Evolutionary conservation across 352 stramenopile genomes (phyloP), one percentile per base, ranked within the genome.

Genomic region (Pythium rhizo-oryzae): DNA sequence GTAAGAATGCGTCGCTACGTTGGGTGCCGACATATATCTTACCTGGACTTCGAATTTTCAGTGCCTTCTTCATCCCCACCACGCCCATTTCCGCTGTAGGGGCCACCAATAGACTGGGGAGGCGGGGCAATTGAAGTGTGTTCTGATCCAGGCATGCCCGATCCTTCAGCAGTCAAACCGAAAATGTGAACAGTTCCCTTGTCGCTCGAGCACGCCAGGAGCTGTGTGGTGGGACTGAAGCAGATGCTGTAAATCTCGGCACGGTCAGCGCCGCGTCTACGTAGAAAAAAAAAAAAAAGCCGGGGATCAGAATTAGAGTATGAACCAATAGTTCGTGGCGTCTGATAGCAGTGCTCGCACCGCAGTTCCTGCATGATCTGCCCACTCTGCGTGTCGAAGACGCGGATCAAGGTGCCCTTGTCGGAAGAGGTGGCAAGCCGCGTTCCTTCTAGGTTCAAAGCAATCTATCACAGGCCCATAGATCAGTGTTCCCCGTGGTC

Each of bases 181-280:
- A 99, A 99, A 44, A 99, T 89, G 79, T 99, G 97, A 6, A 98
- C 91, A 1, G 97, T 99, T 23, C 97, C 97, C 79, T 99, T 98
- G 82, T 99, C 96, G 75, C 90, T 98, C 21, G 93, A 98, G 78
- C 96, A 99, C 0, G 95, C 96, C 8, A 99, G 76, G 75, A 98
- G 93, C 52, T 92, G 90, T 43, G 90, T 92, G 50, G 97, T 96
- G 21, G 92, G 89, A 68, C 95, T 99, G 76, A 99, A 99, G 66
- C 90, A 92, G 65, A 99, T 92, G 76, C 94, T 99, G 76, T 98
- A 98, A 65, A 99, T 99, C 54, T 96, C 93, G 1, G 97, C 97
- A 61, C 96, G 84, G 73, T 99, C 97, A 13, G 98, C 96, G 59
- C 97, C 98, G 59, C 97, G 82, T 59, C 97, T 95, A 59, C n/a